phyloP scores from a whole-genome alignment of 1,284 basidiomycete genomes.

The Pseudozyma hubeiensis region DNA sequence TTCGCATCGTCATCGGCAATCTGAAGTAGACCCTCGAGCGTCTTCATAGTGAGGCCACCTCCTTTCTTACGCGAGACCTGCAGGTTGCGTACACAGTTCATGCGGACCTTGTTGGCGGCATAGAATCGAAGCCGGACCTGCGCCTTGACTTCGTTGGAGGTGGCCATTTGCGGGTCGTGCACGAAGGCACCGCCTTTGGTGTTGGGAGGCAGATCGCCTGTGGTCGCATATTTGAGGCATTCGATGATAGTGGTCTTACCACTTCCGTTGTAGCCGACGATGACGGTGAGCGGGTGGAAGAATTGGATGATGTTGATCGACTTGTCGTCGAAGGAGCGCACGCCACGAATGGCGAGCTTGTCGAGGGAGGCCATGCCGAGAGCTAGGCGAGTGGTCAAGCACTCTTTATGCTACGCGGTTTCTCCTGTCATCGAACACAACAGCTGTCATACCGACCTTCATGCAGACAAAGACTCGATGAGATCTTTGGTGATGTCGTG shows the following conservation, averaged over 20 bases:
- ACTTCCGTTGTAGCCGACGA: slow-evolving; percentile 97
- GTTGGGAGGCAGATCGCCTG: slow-evolving; percentile 96
- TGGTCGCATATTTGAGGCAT: slow-evolving; percentile 98
- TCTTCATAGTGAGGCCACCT: slow-evolving; percentile 90
- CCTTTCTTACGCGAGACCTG: slow-evolving; percentile 85
- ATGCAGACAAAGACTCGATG: no score
- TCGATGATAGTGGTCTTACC: slow-evolving; percentile 99
- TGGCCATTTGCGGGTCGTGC: slow-evolving; percentile 96
- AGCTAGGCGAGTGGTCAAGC: not conserved
- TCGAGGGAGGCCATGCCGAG: slow-evolving; percentile 61
- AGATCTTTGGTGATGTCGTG: not conserved
- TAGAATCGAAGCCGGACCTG: slow-evolving; percentile 94
- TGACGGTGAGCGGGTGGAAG: slow-evolving; percentile 96
- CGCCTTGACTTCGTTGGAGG: slow-evolving; percentile 97
- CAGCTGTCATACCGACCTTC: no score
- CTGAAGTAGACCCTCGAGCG: slow-evolving; percentile 89
- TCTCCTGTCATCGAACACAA: not conserved
- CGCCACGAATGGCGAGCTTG: slow-evolving; percentile 69
- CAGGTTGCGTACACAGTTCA: slow-evolving; percentile 92
- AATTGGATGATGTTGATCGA: slow-evolving; percentile 94
- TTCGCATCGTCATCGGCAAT: slow-evolving; percentile 77
- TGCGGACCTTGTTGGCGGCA: slow-evolving; percentile 79
- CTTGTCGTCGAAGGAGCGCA: slow-evolving; percentile 77
- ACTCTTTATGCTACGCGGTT: not conserved
- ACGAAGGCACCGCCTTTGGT: slow-evolving; percentile 97